Percentiles rank a stretch among this genome's conserved stretches.
phyloP scores from a whole-genome alignment of 805 yeast genomes.

The Lachancea cidri region DNA sequence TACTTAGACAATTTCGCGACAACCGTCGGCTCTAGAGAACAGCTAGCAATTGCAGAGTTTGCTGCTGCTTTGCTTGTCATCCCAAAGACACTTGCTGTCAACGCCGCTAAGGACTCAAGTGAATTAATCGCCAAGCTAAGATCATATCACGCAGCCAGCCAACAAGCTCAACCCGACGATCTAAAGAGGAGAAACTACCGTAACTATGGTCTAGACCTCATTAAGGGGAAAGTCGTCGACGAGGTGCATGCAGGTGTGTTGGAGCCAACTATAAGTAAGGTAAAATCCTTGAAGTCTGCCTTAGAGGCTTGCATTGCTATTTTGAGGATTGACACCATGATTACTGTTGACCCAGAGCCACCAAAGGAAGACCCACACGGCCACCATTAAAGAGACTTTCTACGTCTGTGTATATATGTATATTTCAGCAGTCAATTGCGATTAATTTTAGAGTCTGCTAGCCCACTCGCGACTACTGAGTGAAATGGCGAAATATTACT shows the following conservation, averaged over 20 bases:
- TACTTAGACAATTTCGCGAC: slow-evolving; percentile 96
- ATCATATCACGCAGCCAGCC: slow-evolving; percentile 94
- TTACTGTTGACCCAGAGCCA: slow-evolving; percentile 93
- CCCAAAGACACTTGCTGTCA: slow-evolving; percentile 94
- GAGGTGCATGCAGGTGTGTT: slow-evolving; percentile 80
- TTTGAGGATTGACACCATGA: slow-evolving; percentile 96
- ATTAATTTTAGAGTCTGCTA: not conserved
- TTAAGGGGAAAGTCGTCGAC: slow-evolving; percentile 88
- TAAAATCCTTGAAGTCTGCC: slow-evolving; percentile 90
- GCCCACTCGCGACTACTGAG: not conserved
- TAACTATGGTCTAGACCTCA: slow-evolving; percentile 88
- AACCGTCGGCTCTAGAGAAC: slow-evolving; percentile 95
- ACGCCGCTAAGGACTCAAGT: slow-evolving; percentile 95
- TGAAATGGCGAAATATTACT: too few relatives aligned
- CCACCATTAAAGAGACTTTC: slow-evolving; percentile 1
- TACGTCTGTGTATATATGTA: not conserved
- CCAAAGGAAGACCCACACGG: slow-evolving; percentile 56
- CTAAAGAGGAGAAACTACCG: slow-evolving; percentile 77
- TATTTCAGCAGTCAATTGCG: not conserved
- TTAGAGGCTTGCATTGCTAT: slow-evolving; percentile 98
- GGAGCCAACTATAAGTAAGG: slow-evolving; percentile 92
- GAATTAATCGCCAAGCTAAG: slow-evolving; percentile 93
- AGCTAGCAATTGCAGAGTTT: slow-evolving; percentile 95
- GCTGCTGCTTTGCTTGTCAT: slow-evolving; percentile 84
- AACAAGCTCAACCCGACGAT: slow-evolving; percentile 79